Conservation (phyloP, 164 flowering plant species). For the Magnolia changhungtana region DNA sequence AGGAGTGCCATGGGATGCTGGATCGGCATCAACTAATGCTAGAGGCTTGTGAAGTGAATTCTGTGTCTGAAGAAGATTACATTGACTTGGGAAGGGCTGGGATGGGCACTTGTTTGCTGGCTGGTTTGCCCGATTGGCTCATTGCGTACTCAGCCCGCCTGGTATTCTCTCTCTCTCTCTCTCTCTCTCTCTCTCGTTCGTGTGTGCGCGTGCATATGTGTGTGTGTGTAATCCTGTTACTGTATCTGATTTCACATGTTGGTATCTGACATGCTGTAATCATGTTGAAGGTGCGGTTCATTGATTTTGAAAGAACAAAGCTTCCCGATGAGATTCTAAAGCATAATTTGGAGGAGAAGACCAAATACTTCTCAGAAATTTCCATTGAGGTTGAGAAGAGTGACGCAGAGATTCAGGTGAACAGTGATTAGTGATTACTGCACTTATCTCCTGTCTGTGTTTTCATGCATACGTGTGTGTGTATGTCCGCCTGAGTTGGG, state of each 20-base stretch:
- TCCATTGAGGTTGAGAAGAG: constrained; percentile 72
- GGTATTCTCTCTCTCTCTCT: constrained; percentile 36
- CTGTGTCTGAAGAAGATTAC: constrained; percentile 85
- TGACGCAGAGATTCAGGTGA: constrained; percentile 96
- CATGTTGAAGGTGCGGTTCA: constrained; percentile 77
- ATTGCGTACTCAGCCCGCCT: constrained; percentile 92
- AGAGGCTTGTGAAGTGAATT: constrained; percentile 80
- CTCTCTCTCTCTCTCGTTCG: background rate
- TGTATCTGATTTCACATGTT: constrained; percentile 6
- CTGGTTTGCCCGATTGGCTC: constrained; percentile 94
- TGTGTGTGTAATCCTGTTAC: background rate
- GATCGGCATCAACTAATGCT: constrained; percentile 80
- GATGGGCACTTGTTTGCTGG: constrained; percentile 88
- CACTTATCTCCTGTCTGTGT: background rate
- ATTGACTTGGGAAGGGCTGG: constrained; percentile 87
- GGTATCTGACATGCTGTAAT: constrained; percentile 1
- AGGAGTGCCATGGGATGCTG: constrained; percentile 84
- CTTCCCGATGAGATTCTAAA: constrained; percentile 86
- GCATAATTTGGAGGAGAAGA: constrained; percentile 92
- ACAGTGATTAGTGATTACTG: background rate
- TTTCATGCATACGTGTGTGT: background rate
- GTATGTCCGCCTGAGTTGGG: background rate
- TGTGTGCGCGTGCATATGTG: background rate
- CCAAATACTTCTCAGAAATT: constrained; percentile 74
- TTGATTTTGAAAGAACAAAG: constrained; percentile 84